Conservation (phyloP, 352 stramenopile species). For the Blastocystis sp. region DNA sequence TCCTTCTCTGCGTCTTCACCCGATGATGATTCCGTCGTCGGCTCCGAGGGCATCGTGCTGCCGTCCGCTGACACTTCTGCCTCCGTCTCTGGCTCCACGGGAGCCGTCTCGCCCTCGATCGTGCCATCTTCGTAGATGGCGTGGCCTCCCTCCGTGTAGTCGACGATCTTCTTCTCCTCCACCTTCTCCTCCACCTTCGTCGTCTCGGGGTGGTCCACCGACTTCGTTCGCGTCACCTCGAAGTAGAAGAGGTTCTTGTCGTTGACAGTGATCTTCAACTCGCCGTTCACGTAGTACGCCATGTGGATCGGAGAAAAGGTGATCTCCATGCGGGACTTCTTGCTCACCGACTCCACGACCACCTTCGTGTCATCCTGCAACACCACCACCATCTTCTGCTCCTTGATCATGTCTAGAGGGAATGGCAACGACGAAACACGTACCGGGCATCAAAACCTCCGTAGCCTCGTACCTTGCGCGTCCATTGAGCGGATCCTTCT, state of each 20-base stretch:
- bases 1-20: constrained; percentile 63
- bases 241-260: constrained; percentile 57
- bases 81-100: no score
- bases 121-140: constrained; percentile 62
- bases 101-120: constrained; percentile 60
- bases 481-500: constrained; percentile 30
- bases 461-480: neutral
- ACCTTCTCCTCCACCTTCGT: neutral
- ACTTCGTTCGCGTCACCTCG: constrained; percentile 45
- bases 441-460: constrained; percentile 44
- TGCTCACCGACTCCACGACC: constrained; percentile 9
- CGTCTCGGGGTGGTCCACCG: neutral
- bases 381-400: neutral
- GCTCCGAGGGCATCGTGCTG: neutral
- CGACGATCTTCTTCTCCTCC: constrained; percentile 20
- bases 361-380: neutral
- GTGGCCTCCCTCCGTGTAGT: constrained; percentile 57
- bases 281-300: constrained; percentile 6
- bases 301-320: constrained; percentile 14
- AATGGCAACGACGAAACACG: neutral
- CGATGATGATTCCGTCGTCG: constrained; percentile 30
- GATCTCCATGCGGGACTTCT: constrained; percentile 21
- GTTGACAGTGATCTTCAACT: constrained; percentile 46
- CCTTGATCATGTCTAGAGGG: neutral
- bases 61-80: constrained; percentile 63